Base-by-base conservation (phyloP, 768 basidiomycete genomes). In the Leccinellum albellum region DNA sequence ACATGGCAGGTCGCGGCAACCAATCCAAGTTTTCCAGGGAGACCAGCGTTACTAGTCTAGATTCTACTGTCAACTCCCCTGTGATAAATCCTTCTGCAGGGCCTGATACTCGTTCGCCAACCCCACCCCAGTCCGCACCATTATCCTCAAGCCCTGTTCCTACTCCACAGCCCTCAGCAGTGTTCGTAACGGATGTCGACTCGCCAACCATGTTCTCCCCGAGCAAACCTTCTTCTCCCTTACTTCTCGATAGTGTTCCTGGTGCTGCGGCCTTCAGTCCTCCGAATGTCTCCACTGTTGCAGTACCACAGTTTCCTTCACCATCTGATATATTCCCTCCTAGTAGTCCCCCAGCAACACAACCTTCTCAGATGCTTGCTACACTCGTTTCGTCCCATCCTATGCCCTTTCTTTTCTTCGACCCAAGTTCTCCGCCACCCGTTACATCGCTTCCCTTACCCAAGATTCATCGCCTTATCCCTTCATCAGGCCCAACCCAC, bases 391-490 rank as follows among this genome's bases (percentile, higher is more conserved):
- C 67, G 54, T 68, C 79, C 4, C 80, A 79, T 46, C 64, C 78
- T 2, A 75, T 85, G 64, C 80, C 84, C 8, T 82, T 81, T 70
- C 75, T 87, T 73, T 86, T 87, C 68, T 86, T 86, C 65, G 79
- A 83, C 55, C 72, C 81, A 33, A 67, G 73, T 54, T 78, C 81
- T 58, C 72, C 78, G 21, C 74, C 81, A 20, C 75, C 82, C 59
- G 64, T 78, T 33, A 57, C 78, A 57, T 76, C 80, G 57, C 68
- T 81, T 57, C 83, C 82, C 53, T 73, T 81, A 37, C 90, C 91
- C 13, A 87, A 80, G 47, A 94, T 94, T 55, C 90, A 92, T 65
- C 85, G 91, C 6, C 82, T 94, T 40, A 92, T 94, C 61, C 92
- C 92, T 2, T 83, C 85, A 53, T 79, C 82, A 57, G 92, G 94